These are phyloP conservation scores for Fusarium sp. DNA, from an alignment of 2,329 filamentous ascomycete genomes.

Conservation along the genomic window DNA sequence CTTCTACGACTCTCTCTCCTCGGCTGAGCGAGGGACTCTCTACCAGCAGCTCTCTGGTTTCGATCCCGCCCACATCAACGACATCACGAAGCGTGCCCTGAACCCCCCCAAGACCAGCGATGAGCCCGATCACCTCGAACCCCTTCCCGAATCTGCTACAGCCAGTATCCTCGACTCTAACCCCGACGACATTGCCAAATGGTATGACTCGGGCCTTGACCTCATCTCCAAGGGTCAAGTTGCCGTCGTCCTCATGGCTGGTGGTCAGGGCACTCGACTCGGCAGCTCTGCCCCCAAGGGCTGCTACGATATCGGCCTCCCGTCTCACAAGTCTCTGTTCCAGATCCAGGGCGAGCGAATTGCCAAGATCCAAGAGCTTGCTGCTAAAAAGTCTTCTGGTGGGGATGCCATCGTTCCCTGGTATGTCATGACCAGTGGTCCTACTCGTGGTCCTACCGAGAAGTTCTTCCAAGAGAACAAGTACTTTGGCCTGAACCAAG, in stretches of 20 bases:
- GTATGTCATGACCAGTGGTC: conserved; percentile 99
- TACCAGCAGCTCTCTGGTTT: conserved; percentile 87
- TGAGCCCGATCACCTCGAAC: conserved; percentile 77
- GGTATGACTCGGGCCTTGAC: conserved; percentile 88
- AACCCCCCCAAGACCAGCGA: conserved; percentile 79
- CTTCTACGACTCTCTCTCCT: conserved; percentile 84
- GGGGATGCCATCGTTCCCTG: conserved; percentile 82
- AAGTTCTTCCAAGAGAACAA: conserved; percentile 90
- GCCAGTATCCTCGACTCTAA: conserved; percentile 95
- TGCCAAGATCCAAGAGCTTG: conserved; percentile 85
- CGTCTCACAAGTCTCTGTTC: conserved; percentile 94
- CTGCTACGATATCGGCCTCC: conserved; percentile 96
- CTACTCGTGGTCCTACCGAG: conserved; percentile 92
- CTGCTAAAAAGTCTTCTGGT: conserved; percentile 75
- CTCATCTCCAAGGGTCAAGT: conserved; percentile 84
- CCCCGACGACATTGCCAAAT: conserved; percentile 82
- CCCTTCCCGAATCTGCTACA: conserved; percentile 87
- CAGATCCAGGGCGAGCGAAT: conserved; percentile 98
- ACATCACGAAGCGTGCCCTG: conserved; percentile 85
- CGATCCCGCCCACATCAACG: conserved; percentile 89
- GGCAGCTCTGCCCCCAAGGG: conserved; percentile 97
- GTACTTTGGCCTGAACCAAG: conserved; percentile 90
- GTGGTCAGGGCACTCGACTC: conserved; percentile 94
- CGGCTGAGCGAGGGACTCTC: conserved; percentile 81
- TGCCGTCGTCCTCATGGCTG: conserved; percentile 94